Evolutionary conservation across 345 rosid genomes (phyloP).

Genomic region (Sisymbrium irio): DNA sequence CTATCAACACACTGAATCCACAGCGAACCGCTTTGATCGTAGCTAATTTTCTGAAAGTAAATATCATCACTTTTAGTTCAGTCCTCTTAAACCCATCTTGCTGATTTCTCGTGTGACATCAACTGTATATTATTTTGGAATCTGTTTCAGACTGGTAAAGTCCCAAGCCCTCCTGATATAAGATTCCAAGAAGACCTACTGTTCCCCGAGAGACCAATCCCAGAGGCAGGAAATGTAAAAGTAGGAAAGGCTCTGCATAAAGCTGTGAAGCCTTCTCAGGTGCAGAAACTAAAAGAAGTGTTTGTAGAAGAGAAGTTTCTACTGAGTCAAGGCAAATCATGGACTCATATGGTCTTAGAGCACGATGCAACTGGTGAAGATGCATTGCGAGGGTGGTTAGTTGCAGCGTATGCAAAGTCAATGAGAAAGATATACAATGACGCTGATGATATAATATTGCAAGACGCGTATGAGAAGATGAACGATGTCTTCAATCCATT

Average conservation of each 20-base stretch:
- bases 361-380: slow-evolving; percentile 83
- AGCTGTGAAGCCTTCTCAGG: slow-evolving; percentile 63
- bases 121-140: slow-evolving; percentile 17
- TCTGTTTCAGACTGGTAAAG: slow-evolving; percentile 58
- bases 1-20: slow-evolving; percentile 88
- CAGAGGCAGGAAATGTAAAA: slow-evolving; percentile 83
- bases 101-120: slow-evolving; percentile 14
- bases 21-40: slow-evolving; percentile 86
- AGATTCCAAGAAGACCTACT: slow-evolving; percentile 70
- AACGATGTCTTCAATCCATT: slow-evolving; percentile 49
- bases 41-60: slow-evolving; percentile 77
- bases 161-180: slow-evolving; percentile 79
- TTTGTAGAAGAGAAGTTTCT: slow-evolving; percentile 78
- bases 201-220: slow-evolving; percentile 73
- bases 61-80: slow-evolving; percentile 12
- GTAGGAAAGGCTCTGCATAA: slow-evolving; percentile 71
- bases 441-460: slow-evolving; percentile 37
- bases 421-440: slow-evolving; percentile 39
- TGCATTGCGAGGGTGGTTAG: slow-evolving; percentile 92
- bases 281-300: slow-evolving; percentile 51
- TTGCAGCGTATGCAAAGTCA: slow-evolving; percentile 66
- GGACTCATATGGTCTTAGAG: slow-evolving; percentile 75
- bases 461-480: slow-evolving; percentile 70
- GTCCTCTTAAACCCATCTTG: not conserved
- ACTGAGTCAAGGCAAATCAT: slow-evolving; percentile 46